Percentiles rank a stretch among this genome's conserved stretches.
phyloP scores from a whole-genome alignment of 2,329 filamentous ascomycete genomes.

The Microcyclospora pomicola region DNA sequence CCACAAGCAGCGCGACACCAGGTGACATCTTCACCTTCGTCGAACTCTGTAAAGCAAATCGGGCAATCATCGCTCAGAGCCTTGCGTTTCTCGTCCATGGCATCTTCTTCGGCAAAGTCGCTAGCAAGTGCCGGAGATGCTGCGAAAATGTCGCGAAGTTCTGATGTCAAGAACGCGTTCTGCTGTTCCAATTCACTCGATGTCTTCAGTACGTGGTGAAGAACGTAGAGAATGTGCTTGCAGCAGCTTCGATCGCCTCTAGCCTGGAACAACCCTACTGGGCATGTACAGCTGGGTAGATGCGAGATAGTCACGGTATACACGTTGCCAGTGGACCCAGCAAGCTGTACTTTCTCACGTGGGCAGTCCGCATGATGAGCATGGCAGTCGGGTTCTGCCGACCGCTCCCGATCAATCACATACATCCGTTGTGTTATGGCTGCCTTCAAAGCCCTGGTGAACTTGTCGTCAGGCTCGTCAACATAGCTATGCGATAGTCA shows the following conservation, averaged over 20 bases:
- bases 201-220: slow-evolving; percentile 44
- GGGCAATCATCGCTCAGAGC: slow-evolving; percentile 48
- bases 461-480: slow-evolving; percentile 8
- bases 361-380: slow-evolving; percentile 35
- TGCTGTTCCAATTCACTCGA: slow-evolving; percentile 44
- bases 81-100: slow-evolving; percentile 39
- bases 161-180: slow-evolving; percentile 43
- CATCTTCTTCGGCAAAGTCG: slow-evolving; percentile 16
- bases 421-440: slow-evolving; percentile 34
- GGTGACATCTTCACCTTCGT: slow-evolving; percentile 35
- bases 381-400: slow-evolving; percentile 30
- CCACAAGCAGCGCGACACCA: slow-evolving; percentile 50
- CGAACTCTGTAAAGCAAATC: slow-evolving; percentile 46
- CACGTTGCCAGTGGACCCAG: slow-evolving; percentile 48
- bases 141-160: slow-evolving; percentile 43
- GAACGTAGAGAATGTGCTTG: slow-evolving; percentile 51
- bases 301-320: slow-evolving; percentile 43
- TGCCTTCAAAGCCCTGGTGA: slow-evolving; percentile 11
- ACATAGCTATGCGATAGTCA: slow-evolving; percentile 6
- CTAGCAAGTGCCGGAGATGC: slow-evolving; percentile 37
- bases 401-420: slow-evolving; percentile 38
- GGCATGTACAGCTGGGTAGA: slow-evolving; percentile 26
- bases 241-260: slow-evolving; percentile 39
- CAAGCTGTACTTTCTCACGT: slow-evolving; percentile 42
- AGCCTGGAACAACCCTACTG: slow-evolving; percentile 11